These are phyloP conservation scores for Mucor racemosus DNA, from an alignment of 371 early-diverging fungal species.

Conservation along the genomic window DNA sequence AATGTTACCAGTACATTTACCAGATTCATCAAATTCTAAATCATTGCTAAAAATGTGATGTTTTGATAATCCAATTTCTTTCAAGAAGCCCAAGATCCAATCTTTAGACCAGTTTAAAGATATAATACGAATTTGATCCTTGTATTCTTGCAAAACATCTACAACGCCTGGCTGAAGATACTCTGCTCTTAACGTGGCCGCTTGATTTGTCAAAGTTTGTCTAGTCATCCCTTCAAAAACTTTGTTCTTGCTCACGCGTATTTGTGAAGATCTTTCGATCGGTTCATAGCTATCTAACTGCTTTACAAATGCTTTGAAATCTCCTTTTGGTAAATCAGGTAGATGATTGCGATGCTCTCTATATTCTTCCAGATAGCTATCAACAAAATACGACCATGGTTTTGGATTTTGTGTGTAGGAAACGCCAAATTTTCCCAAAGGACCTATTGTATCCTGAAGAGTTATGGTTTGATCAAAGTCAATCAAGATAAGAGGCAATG, in stretches of 20 bases:
- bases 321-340: neutral
- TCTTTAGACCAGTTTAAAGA: conserved; percentile 56
- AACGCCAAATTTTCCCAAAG: conserved; percentile 38
- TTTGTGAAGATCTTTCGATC: conserved; percentile 39
- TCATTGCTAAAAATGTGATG: conserved; percentile 44
- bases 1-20: conserved; percentile 38
- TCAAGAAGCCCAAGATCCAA: conserved; percentile 46
- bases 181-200: neutral
- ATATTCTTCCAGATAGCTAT: conserved; percentile 46
- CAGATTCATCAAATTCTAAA: conserved; percentile 24
- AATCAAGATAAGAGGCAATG: conserved; percentile 22
- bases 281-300: conserved; percentile 29
- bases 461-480: conserved; percentile 56
- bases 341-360: conserved; percentile 11
- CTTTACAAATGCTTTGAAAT: conserved; percentile 2
- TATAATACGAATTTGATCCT: conserved; percentile 27
- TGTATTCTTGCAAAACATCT: conserved; percentile 12
- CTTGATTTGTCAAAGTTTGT: conserved; percentile 21
- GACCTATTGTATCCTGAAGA: conserved; percentile 38
- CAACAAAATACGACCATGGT: conserved; percentile 43
- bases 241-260: conserved; percentile 28
- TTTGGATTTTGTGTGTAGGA: conserved; percentile 6
- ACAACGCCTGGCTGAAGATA: conserved; percentile 28
- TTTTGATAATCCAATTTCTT: conserved; percentile 14
- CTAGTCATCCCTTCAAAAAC: conserved; percentile 39